These are phyloP conservation scores for Veloboletus limbatus DNA, from an alignment of 1,284 basidiomycete species.

Conservation along the genomic window DNA sequence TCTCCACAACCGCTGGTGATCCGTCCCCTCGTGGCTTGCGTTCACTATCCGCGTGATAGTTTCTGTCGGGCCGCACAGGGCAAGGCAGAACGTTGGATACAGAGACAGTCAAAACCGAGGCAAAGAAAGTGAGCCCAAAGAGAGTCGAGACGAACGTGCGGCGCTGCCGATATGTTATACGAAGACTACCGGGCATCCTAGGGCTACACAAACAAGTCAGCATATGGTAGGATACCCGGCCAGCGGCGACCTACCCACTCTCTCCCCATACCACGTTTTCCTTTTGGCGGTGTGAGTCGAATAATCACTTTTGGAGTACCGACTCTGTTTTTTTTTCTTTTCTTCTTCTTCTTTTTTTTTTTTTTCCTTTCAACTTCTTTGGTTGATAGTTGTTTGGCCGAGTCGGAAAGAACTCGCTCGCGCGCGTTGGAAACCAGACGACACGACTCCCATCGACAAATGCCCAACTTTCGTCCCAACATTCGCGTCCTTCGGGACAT, in stretches of 20 bases:
- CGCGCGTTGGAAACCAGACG: no score
- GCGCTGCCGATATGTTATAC: constrained; percentile 56
- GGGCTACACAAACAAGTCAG: constrained; percentile 13
- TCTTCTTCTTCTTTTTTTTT: no score
- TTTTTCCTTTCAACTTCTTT: background rate
- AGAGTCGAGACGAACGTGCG: constrained; percentile 74
- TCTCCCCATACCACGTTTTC: constrained; percentile 28
- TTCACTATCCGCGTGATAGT: constrained; percentile 47
- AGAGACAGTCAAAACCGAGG: constrained; percentile 74
- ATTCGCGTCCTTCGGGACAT: constrained; percentile 73
- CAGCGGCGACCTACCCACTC: constrained; percentile 14
- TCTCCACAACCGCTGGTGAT: constrained; percentile 50
- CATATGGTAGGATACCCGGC: no score
- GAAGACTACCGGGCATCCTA: constrained; percentile 58
- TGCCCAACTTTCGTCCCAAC: constrained; percentile 53
- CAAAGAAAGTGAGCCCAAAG: constrained; percentile 75
- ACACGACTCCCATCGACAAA: constrained; percentile 11
- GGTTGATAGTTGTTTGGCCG: constrained; percentile 27
- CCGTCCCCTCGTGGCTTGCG: constrained; percentile 27
- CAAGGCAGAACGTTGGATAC: constrained; percentile 76
- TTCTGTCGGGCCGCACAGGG: constrained; percentile 57
- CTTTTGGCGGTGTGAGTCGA: no score
- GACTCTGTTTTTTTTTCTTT: no score
- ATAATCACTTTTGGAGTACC: no score
- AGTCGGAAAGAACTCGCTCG: no score